These are phyloP conservation scores for Triangularia setosa DNA, from an alignment of 2,329 filamentous ascomycete genomes.

Conservation along the genomic window DNA sequence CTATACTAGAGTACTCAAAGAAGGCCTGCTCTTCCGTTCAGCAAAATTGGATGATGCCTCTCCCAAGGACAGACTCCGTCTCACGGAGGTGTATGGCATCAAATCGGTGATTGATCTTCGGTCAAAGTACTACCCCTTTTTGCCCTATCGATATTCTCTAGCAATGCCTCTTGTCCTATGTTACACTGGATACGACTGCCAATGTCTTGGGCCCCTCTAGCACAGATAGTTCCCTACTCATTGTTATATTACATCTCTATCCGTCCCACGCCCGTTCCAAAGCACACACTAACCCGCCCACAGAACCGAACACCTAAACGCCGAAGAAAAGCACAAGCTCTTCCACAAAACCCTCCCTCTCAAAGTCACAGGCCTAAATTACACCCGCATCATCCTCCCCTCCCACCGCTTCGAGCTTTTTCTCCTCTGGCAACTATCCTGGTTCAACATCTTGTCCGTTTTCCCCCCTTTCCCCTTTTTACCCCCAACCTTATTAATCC, in stretches of 20 bases:
- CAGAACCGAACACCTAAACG: constrained; percentile 65
- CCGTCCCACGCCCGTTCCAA: background rate
- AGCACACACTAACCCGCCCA: background rate
- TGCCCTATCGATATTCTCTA: background rate
- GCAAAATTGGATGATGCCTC: constrained; percentile 72
- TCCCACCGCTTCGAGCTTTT: constrained; percentile 66
- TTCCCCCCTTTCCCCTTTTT: background rate
- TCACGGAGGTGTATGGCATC: constrained; percentile 60
- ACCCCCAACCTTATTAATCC: background rate
- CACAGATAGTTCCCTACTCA: background rate
- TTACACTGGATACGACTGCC: background rate
- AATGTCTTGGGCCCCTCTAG: background rate
- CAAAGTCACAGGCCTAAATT: constrained; percentile 60
- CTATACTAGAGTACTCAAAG: constrained; percentile 44
- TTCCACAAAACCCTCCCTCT: constrained; percentile 43
- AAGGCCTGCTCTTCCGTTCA: constrained; percentile 65
- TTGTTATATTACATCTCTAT: constrained; percentile 34
- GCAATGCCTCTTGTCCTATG: background rate
- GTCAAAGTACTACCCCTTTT: constrained; percentile 49
- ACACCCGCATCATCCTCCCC: constrained; percentile 69
- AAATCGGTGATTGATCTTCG: constrained; percentile 75
- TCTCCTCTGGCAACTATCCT: constrained; percentile 64
- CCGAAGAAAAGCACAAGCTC: constrained; percentile 55
- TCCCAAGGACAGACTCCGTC: constrained; percentile 53
- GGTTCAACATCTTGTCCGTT: constrained; percentile 57